phyloP scores from a whole-genome alignment of 495 filamentous ascomycete genomes.

The Zalerion maritima region DNA sequence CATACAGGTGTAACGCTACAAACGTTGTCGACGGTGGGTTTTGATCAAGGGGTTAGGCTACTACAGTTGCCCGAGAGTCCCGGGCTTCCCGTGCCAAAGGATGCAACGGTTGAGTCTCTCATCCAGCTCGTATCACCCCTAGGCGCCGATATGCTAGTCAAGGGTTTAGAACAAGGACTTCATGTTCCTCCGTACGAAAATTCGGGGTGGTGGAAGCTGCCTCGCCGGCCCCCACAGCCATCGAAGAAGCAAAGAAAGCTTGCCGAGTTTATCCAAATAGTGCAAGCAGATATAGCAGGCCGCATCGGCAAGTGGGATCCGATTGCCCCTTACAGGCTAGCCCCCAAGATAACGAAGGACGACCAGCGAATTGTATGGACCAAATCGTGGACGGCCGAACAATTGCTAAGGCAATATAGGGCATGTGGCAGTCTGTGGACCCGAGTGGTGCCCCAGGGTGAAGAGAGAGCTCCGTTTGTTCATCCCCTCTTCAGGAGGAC shows the following conservation, averaged over 20 bases:
- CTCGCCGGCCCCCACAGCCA: not conserved
- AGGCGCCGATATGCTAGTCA: slow-evolving; percentile 47
- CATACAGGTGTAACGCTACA: slow-evolving; percentile 67
- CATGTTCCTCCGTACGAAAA: slow-evolving; percentile 49
- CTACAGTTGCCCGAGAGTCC: slow-evolving; percentile 32
- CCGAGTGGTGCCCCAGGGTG: not conserved
- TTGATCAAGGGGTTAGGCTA: slow-evolving; percentile 67
- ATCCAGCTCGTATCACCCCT: slow-evolving; percentile 27
- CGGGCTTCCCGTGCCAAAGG: slow-evolving; percentile 12
- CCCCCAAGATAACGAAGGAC: slow-evolving; percentile 22
- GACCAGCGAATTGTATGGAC: slow-evolving; percentile 20
- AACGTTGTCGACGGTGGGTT: slow-evolving; percentile 57
- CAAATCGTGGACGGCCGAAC: slow-evolving; percentile 2
- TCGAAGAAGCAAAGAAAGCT: not conserved
- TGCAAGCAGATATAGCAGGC: too few species aligned
- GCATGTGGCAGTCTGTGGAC: slow-evolving; percentile 15
- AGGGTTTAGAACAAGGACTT: slow-evolving; percentile 38
- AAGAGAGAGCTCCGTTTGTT: too few species aligned
- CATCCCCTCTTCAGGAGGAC: too few species aligned
- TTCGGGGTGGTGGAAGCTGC: slow-evolving; percentile 21
- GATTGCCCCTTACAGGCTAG: too few species aligned
- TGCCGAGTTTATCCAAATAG: slow-evolving; percentile 8
- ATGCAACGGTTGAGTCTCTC: slow-evolving; percentile 10
- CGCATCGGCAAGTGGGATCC: too few species aligned
- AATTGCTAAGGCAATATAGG: slow-evolving; percentile 2